Base-by-base conservation (phyloP, 768 basidiomycete species). In the Scleroderma citrinum region DNA sequence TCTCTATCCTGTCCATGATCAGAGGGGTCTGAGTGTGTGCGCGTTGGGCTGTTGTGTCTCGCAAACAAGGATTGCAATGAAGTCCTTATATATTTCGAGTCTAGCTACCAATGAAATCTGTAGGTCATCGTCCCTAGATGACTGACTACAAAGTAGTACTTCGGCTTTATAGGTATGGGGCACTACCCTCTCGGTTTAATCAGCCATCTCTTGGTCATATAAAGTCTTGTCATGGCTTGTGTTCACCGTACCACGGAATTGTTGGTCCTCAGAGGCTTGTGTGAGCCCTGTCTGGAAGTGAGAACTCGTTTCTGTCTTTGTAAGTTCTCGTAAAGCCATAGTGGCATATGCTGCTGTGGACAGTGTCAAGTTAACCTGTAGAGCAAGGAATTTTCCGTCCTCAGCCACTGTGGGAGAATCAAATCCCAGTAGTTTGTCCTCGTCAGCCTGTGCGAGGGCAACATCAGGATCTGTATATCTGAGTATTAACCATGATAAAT, bases 301-400 rank as follows among this genome's bases (percentile, higher is more conserved):
- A 35, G 92, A 85, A 63, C 91, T 92, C 17, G 94, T 97, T 60
- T 97, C 93, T 30, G 87, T 90, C 71, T 95, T 98, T 13, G 93
- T 92, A 38, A 96, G 81, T 69, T 96, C 92, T 36, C 92, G 81
- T 56, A 99, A 66, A 3, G 94, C 95, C 96, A 99, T 99, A 2
- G 96, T 99, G 2, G 96, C 96, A 67, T 97, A 99, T 5, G 92
- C 86, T 0, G 92, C 88, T 7, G 92, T 91, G 13, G 89, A 92
- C 14, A 99, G 77, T n/a, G 76, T 81, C 47, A 97, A 68, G 34
- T 83, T 71, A 52, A 99, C 81, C 60, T 94, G 93, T 31, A 99
- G 70, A 4, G 95, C 94, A 66, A 83, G 72, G 65, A 95, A 95
- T 59, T 81, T 85, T 21, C 94, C 94, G 41, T 86, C 77, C 46